Evolutionary conservation across 345 rosid species (phyloP), one percentile per base, ranked within the genome.

Genomic region (Durio zibethinus): DNA sequence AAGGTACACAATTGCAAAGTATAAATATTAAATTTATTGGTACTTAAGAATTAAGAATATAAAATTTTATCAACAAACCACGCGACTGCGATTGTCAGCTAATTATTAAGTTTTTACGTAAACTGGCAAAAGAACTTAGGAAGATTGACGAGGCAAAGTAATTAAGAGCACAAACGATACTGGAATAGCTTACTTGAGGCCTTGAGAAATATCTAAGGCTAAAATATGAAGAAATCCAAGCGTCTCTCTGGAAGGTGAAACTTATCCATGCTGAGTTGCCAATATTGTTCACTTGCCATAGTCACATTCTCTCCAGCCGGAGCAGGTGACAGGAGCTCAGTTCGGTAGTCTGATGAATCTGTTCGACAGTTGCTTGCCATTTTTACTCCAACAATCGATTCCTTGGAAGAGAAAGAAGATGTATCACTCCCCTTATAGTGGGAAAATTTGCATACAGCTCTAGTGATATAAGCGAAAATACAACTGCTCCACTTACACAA

Each of bases 311-410:
- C 82, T 18, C 83, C 80, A 0, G 38, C 80, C 0, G 80, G 83
- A 7, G 79, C 68, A 0, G 89, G 91, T 1, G 89, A 89, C 53
- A 86, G 80, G 57, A 88, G 91, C 79, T 88, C 91, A 0, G 78
- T 82, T 36, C 85, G 78, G 70, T 82, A 79, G 36, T 88, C 89
- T 0, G 69, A 77, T 0, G 91, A 83, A 70, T 86, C 89, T 3
- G 56, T 82, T 35, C 85, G 70, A 20, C 76, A 80, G 69, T 81
- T 57, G 14, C 63, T 74, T 18, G 0, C 80, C 86, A 83, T 83
- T 21, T 80, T 69, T 27, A 14, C 16, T 21, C 20, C 50, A 25
- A 56, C 31, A 45, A 27, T 20, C 43, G 2, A 27, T 45, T 53
- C 68, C 73, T 68, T 42, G 33, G 61, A 25, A 12, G 52, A 15